Conservation (phyloP, 108 stramenopile species). For the Phaeodactylum tricornutum region DNA sequence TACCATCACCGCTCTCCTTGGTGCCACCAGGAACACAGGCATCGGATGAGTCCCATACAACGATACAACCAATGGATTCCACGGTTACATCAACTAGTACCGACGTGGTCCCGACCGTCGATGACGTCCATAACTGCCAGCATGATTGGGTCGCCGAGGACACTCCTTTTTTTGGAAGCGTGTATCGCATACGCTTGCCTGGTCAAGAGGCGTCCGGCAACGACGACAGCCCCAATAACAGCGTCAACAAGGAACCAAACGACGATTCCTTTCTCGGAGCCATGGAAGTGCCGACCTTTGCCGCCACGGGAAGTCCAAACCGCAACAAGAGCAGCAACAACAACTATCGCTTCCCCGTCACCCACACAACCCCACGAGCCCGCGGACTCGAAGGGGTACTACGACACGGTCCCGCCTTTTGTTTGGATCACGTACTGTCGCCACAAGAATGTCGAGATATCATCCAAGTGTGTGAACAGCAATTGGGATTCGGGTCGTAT, state of each 20-base stretch:
- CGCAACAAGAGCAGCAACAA: neutral
- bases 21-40: too few species aligned
- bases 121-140: too few species aligned
- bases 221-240: too few species aligned
- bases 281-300: constrained; percentile 56
- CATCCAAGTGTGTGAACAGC: constrained; percentile 36
- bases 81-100: too few species aligned
- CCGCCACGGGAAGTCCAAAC: constrained; percentile 11
- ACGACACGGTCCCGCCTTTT: constrained; percentile 46
- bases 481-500: constrained; percentile 49
- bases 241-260: too few species aligned
- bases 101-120: too few species aligned
- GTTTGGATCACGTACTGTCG: constrained; percentile 42
- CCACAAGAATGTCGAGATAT: constrained; percentile 38
- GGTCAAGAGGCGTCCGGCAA: neutral
- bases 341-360: neutral
- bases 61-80: too few species aligned
- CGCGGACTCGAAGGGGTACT: constrained; percentile 57
- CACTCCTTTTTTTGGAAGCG: neutral
- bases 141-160: too few species aligned
- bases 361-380: neutral
- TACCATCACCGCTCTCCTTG: too few species aligned
- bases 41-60: too few species aligned
- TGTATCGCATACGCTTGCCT: constrained; percentile 1
- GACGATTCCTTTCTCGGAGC: constrained; percentile 27